Evolutionary conservation across 192 early-diverging fungal species (phyloP), one percentile per base, ranked within the genome.

Genomic region (Rhizophlyctis rosea): DNA sequence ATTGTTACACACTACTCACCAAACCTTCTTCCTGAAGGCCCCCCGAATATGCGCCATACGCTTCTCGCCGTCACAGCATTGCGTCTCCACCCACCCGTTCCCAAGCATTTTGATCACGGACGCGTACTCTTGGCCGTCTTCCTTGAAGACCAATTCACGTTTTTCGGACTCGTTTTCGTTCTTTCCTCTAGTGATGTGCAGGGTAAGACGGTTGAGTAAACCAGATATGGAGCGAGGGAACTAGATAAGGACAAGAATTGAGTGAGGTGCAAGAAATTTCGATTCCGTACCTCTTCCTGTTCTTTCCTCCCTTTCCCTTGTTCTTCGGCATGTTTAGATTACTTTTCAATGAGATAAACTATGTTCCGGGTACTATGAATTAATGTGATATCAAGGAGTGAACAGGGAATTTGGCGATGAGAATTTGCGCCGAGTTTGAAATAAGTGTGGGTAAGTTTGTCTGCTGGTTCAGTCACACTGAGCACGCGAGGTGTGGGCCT

Each of bases 81-180:
- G 88, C 28, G 87, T 87, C 62, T 94, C 90, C 53, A 97, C 74
- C 73, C 93, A 92, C 47, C 94, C 94, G 78, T 95, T 95, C 50
- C 96, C 96, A 60, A 99, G 87, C 88, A 96, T 92, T 76, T 96
- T 96, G 32, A 81, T 74, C 35, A 97, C 96, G 52, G 88, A 81
- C 1, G 92, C 96, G 74, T 99, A 99, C 70, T 97, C 96, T 81
- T 99, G 96, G 32, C 91, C 92, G 69, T 97, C 94, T 76, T 94
- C 94, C 73, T 94, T 95, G 80, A 99, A 96, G 54, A 92, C 83
- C 58, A 99, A 78, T 75, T 99, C 96, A 65, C 96, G 87, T 85
- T 99, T 99, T 55, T 93, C 90, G 57, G 80, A 83, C 63, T 93
- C 92, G 72, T 89, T 91, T 71, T 96, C 94, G 80, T 92, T 93